A percentile compares a stretch with the other conserved stretches of the same genome.
phyloP scores from a whole-genome alignment of 805 yeast genomes.

The Yarrowia deformans region DNA sequence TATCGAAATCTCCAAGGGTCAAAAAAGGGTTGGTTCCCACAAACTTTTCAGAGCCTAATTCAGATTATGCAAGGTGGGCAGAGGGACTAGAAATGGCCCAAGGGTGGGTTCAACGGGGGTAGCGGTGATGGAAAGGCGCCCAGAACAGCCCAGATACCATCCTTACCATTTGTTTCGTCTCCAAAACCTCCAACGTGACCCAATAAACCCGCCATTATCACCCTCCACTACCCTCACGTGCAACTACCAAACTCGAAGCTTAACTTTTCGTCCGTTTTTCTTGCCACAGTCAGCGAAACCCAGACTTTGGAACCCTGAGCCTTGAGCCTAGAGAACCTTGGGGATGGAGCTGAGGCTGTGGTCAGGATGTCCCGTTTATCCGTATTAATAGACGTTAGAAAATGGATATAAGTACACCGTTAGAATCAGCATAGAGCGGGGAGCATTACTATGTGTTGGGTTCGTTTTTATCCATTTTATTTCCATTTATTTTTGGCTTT shows the following conservation, averaged over 20 bases:
- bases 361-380: not conserved
- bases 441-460: no score
- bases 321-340: not conserved
- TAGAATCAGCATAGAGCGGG: no score
- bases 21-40: constrained; percentile 1
- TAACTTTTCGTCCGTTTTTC: constrained; percentile 6
- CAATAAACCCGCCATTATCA: not conserved
- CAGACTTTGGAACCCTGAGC: no score
- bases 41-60: constrained; percentile 35
- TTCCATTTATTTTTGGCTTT: no score
- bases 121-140: no score
- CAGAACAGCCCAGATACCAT: not conserved
- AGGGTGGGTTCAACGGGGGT: no score
- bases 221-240: constrained; percentile 11
- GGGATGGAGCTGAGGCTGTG: not conserved
- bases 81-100: no score
- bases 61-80: constrained; percentile 36
- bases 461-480: no score
- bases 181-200: no score
- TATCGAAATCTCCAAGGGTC: not conserved
- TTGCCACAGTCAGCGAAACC: constrained; percentile 14
- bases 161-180: not conserved
- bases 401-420: no score
- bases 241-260: not conserved
- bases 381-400: no score